Conservation (phyloP, 176 grass and related monocot genomes). For the Chloris gayana region DNA sequence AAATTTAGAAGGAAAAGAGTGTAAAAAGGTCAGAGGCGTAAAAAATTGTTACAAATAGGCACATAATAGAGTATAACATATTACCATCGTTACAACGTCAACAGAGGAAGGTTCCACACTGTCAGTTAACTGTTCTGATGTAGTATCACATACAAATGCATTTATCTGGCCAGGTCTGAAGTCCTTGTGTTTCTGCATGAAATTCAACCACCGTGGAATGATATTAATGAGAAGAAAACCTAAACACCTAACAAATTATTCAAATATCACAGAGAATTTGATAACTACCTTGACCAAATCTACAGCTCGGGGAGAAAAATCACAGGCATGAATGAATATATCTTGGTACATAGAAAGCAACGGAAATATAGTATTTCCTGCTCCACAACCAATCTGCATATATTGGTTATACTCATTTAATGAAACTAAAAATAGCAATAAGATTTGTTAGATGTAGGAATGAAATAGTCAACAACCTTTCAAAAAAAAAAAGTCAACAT, state of each 20-base stretch:
- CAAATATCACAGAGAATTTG: background rate
- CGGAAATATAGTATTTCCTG: conserved; percentile 86
- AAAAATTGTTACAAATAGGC: background rate
- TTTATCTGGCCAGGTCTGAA: conserved; percentile 60
- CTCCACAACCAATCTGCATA: conserved; percentile 87
- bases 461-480: background rate
- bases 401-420: conserved; percentile 16
- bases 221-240: background rate
- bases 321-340: conserved; percentile 89
- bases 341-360: conserved; percentile 71
- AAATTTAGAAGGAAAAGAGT: conserved; percentile 2
- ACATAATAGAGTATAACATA: conserved; percentile 21
- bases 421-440: conserved; percentile 24
- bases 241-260: background rate
- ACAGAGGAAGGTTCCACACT: conserved; percentile 61
- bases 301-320: conserved; percentile 86
- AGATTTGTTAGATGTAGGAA: background rate
- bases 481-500: background rate
- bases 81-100: conserved; percentile 97
- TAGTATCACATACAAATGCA: conserved; percentile 96
- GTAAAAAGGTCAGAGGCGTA: conserved; percentile 11
- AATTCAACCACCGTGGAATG: conserved; percentile 21
- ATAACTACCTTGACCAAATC: conserved; percentile 81
- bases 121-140: conserved; percentile 58
- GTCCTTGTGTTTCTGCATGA: conserved; percentile 80